Evolutionary conservation across 2,329 filamentous ascomycete genomes (phyloP).

Genomic region (Madurella mycetomatis): DNA sequence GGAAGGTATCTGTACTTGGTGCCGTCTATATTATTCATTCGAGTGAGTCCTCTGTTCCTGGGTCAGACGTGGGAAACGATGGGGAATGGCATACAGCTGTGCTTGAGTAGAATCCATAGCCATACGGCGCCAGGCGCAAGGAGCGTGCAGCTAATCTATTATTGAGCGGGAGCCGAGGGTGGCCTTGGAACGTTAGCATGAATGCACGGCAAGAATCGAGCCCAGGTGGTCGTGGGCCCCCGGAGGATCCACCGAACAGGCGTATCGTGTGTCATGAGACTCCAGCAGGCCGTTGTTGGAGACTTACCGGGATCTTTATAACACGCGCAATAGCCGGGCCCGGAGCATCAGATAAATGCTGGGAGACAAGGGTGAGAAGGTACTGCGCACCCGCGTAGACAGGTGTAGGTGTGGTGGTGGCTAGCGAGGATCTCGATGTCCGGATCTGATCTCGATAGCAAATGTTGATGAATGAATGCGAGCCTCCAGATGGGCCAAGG

Average conservation of each 20-base stretch:
- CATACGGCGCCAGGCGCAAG: slow-evolving; percentile 31
- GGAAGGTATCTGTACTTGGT: slow-evolving; percentile 46
- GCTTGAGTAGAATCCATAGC: slow-evolving; percentile 50
- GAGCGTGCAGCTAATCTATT: slow-evolving; percentile 36
- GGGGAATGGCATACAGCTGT: slow-evolving; percentile 45
- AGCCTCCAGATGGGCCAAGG: slow-evolving; percentile 36
- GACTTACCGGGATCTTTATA: slow-evolving; percentile 40
- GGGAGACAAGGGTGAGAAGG: slow-evolving; percentile 26
- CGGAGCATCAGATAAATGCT: slow-evolving; percentile 30
- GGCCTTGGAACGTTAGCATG: slow-evolving; percentile 37
- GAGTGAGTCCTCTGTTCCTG: slow-evolving; percentile 34
- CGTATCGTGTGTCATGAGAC: slow-evolving; percentile 36
- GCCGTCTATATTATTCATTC: slow-evolving; percentile 36
- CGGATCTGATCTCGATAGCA: slow-evolving; percentile 14
- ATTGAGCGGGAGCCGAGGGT: slow-evolving; percentile 34
- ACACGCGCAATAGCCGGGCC: slow-evolving; percentile 32
- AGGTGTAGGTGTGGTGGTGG: slow-evolving; percentile 3
- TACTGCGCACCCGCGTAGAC: slow-evolving; percentile 16
- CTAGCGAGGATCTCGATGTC: slow-evolving; percentile 30
- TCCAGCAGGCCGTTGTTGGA: slow-evolving; percentile 30
- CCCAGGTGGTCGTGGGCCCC: slow-evolving; percentile 31
- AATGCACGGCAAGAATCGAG: slow-evolving; percentile 28
- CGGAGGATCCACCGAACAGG: slow-evolving; percentile 30
- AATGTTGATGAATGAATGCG: slow-evolving; percentile 10
- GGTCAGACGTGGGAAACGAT: slow-evolving; percentile 17